These are phyloP conservation scores for Erysimum cheiri DNA, from an alignment of 441 rosid genomes.

Conservation along the genomic window DNA sequence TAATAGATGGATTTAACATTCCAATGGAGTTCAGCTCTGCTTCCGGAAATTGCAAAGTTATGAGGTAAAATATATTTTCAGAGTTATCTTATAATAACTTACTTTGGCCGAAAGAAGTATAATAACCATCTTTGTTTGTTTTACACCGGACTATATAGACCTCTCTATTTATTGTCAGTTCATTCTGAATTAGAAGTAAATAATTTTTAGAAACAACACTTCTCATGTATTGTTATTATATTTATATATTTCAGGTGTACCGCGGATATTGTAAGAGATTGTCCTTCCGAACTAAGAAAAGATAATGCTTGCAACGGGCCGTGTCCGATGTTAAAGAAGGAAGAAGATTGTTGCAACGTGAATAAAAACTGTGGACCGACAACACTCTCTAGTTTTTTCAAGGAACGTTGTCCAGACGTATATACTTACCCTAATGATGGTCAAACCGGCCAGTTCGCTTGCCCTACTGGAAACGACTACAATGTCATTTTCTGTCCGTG, in stretches of 20 bases:
- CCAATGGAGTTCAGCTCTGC: constrained; percentile 2
- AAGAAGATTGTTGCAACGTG: constrained; percentile 2
- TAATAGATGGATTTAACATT: not conserved
- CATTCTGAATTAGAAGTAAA: too few species aligned
- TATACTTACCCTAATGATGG: constrained; percentile 3
- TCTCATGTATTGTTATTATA: too few species aligned
- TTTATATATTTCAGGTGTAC: not conserved
- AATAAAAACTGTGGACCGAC: not conserved
- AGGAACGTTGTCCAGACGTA: not conserved
- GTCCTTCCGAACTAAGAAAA: not conserved
- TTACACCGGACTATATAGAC: too few species aligned
- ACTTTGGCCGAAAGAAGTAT: too few species aligned
- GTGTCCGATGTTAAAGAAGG: not conserved
- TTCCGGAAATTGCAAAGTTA: not conserved
- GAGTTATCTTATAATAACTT: too few species aligned
- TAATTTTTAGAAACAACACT: too few species aligned
- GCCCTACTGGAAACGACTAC: not conserved
- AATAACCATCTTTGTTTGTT: too few species aligned
- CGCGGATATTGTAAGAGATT: not conserved
- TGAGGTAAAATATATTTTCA: not conserved
- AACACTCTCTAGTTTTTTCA: not conserved
- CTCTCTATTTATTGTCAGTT: too few species aligned
- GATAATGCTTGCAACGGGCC: not conserved
- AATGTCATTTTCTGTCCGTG: not conserved
- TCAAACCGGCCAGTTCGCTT: not conserved